Evolutionary conservation across 2,329 filamentous ascomycete genomes (phyloP).

Genomic region (Pseudocercospora musae): DNA sequence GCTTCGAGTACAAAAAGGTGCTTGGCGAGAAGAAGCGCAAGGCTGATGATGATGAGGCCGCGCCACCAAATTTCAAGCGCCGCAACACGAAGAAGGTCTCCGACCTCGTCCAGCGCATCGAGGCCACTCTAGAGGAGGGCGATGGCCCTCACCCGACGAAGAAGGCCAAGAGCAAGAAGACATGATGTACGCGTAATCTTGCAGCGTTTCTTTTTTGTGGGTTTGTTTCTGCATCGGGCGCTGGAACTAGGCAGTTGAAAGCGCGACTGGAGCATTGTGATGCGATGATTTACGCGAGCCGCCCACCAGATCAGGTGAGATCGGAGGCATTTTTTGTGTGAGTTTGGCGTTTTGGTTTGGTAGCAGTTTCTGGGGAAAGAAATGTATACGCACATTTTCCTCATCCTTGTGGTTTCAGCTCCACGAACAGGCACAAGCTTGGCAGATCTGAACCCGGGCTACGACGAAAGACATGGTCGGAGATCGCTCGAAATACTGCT

Average conservation of each 20-base stretch:
- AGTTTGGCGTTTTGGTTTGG: neutral
- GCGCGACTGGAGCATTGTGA: neutral
- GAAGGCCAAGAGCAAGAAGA: neutral
- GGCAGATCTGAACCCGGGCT: neutral
- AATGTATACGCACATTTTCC: neutral
- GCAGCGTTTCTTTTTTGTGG: neutral
- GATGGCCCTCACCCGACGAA: too few species aligned
- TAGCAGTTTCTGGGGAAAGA: neutral
- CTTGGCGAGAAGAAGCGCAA: constrained; percentile 19
- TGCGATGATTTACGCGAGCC: neutral
- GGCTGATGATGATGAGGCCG: neutral
- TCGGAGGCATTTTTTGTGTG: neutral
- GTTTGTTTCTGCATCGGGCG: neutral
- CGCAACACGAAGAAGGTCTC: neutral
- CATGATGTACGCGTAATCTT: neutral
- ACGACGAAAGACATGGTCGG: neutral
- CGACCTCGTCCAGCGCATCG: neutral
- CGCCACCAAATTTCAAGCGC: neutral
- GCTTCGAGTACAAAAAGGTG: constrained; percentile 12
- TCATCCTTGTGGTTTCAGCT: neutral
- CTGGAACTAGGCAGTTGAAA: neutral
- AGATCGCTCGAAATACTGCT: neutral
- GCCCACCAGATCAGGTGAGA: neutral
- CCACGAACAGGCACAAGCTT: neutral
- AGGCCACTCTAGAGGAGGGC: neutral